Evolutionary conservation across 176 grass and related monocot genomes (phyloP).

Genomic region (Alopecurus myosuroides): DNA sequence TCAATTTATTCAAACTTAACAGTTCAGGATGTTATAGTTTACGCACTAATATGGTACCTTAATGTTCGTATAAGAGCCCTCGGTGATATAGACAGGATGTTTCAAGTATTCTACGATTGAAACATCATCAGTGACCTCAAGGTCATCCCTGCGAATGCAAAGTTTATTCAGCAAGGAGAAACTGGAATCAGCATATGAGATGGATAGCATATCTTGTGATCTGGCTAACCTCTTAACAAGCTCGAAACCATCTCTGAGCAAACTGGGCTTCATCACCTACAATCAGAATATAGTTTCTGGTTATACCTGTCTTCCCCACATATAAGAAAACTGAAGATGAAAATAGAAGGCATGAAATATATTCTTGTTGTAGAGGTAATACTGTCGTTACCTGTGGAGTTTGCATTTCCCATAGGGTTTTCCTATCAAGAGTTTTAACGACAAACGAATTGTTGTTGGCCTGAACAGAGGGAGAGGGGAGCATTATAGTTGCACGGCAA

Average conservation of each 20-base stretch:
- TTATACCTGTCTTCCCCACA: background rate
- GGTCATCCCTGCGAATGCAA: conserved; percentile 45
- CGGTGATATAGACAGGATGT: conserved; percentile 85
- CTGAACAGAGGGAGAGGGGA: conserved; percentile 34
- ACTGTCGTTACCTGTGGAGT: conserved; percentile 75
- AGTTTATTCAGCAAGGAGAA: background rate
- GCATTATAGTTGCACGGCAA: background rate
- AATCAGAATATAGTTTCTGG: background rate
- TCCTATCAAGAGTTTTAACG: conserved; percentile 88
- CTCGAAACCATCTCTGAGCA: conserved; percentile 87
- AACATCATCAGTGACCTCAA: conserved; percentile 96
- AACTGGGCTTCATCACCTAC: conserved; percentile 77
- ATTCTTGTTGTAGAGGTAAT: background rate
- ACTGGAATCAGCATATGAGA: background rate
- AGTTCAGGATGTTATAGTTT: background rate
- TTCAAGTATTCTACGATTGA: conserved; percentile 95
- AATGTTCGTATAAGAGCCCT: conserved; percentile 96
- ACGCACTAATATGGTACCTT: conserved; percentile 49
- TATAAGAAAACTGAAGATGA: background rate
- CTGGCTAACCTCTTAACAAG: conserved; percentile 71
- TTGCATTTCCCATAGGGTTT: conserved; percentile 99
- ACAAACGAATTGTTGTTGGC: conserved; percentile 72
- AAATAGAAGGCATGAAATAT: background rate
- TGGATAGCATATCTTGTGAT: background rate
- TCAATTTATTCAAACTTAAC: conserved; percentile 10